phyloP scores from a whole-genome alignment of 2,329 filamentous ascomycete genomes.

The Stagonosporopsis cucurbitacearum region DNA sequence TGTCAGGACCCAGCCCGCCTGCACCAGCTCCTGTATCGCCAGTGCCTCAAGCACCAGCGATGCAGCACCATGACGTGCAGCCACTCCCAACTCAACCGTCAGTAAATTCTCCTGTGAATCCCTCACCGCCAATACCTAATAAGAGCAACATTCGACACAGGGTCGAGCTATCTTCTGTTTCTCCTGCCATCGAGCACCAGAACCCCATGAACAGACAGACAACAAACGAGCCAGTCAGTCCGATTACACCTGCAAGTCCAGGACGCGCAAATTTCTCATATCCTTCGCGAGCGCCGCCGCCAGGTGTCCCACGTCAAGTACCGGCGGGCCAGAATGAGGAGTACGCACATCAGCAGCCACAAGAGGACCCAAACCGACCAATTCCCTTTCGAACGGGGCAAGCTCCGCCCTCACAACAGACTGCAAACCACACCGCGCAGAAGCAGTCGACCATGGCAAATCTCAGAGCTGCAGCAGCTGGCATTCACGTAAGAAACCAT shows the following conservation, averaged over 20 bases:
- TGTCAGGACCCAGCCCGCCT: constrained; percentile 44
- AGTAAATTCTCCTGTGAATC: constrained; percentile 16
- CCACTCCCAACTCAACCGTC: constrained; percentile 23
- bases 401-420: constrained; percentile 6
- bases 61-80: constrained; percentile 10
- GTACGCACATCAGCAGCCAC: constrained; percentile 8
- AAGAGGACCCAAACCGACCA: constrained; percentile 26
- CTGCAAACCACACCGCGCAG: constrained; percentile 17
- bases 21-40: constrained; percentile 33
- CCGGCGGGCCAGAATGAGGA: constrained; percentile 18
- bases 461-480: constrained; percentile 43
- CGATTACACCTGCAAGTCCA: constrained; percentile 38
- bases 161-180: constrained; percentile 44
- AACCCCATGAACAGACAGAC: constrained; percentile 39
- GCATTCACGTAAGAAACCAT: constrained; percentile 49
- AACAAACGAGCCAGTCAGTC: constrained; percentile 30
- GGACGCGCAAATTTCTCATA: constrained; percentile 46
- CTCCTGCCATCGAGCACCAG: constrained; percentile 42
- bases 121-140: constrained; percentile 43
- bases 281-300: constrained; percentile 40
- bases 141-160: constrained; percentile 46
- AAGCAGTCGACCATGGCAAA: constrained; percentile 43
- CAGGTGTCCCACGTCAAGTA: constrained; percentile 41
- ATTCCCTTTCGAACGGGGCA: constrained; percentile 34
- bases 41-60: constrained; percentile 1